A percentile compares a stretch with the other conserved stretches of the same genome.
Conservation (phyloP, 1,284 basidiomycete genomes). For the Pseudozyma pruni region DNA sequence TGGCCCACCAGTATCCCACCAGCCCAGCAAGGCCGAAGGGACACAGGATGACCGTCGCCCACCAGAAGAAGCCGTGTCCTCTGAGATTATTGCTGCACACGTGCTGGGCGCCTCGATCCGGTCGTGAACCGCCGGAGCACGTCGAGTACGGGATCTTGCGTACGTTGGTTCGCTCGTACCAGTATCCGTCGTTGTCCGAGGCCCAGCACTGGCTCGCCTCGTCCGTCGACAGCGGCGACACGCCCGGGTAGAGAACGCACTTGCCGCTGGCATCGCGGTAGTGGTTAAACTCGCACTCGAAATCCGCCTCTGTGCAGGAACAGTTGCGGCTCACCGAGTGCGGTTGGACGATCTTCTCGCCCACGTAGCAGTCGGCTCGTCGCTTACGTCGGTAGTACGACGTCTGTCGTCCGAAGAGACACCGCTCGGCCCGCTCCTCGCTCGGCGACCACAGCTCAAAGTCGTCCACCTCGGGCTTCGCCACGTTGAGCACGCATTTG, state of each 20-base stretch:
- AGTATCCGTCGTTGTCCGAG: slow-evolving; percentile 56
- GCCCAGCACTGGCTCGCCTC: slow-evolving; percentile 54
- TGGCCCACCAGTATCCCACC: slow-evolving; percentile 68
- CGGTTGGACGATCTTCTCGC: slow-evolving; percentile 56
- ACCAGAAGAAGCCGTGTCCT: slow-evolving; percentile 62
- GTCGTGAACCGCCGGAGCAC: slow-evolving; percentile 59
- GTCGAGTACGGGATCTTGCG: slow-evolving; percentile 62
- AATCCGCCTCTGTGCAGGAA: slow-evolving; percentile 61
- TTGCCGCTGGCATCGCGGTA: slow-evolving; percentile 51
- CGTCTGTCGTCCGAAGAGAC: slow-evolving; percentile 64
- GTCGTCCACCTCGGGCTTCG: slow-evolving; percentile 55
- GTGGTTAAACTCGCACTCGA: slow-evolving; percentile 68
- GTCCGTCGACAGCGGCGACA: slow-evolving; percentile 38
- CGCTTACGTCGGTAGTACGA: slow-evolving; percentile 65
- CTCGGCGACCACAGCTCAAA: slow-evolving; percentile 67
- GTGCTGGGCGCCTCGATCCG: slow-evolving; percentile 59
- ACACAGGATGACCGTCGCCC: slow-evolving; percentile 56
- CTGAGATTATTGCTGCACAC: slow-evolving; percentile 48
- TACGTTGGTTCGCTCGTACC: slow-evolving; percentile 64
- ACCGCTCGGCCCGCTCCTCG: slow-evolving; percentile 61
- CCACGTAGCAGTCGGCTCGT: slow-evolving; percentile 63
- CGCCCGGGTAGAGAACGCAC: slow-evolving; percentile 61
- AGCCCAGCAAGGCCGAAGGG: slow-evolving; percentile 49
- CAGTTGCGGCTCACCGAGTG: slow-evolving; percentile 54
- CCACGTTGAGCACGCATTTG: slow-evolving; percentile 57